Evolutionary conservation across 495 filamentous ascomycete genomes (phyloP).

Genomic region (Penicillium verhagenii): DNA sequence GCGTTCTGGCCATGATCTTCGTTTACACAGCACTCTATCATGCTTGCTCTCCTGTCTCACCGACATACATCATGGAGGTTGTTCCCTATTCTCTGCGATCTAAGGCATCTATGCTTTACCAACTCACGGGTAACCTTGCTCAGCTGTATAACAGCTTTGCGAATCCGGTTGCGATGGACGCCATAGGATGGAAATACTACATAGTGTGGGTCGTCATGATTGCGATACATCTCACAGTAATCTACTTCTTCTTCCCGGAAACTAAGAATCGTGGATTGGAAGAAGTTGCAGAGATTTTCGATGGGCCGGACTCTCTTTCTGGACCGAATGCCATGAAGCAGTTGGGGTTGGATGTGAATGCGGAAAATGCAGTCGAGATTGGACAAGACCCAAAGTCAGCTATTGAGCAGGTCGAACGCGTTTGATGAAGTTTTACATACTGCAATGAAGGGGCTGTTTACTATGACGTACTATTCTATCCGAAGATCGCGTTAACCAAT

Average conservation of each 20-base stretch:
- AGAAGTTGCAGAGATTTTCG: constrained; percentile 63
- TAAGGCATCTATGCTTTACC: constrained; percentile 67
- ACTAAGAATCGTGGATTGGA: constrained; percentile 63
- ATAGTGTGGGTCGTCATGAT: constrained; percentile 64
- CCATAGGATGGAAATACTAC: constrained; percentile 60
- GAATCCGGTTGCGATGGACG: constrained; percentile 60
- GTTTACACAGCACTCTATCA: constrained; percentile 8
- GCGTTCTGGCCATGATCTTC: constrained; percentile 60
- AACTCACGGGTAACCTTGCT: constrained; percentile 53
- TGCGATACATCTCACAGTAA: constrained; percentile 53
- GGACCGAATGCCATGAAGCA: constrained; percentile 19
- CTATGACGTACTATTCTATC: background rate
- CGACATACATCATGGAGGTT: constrained; percentile 65
- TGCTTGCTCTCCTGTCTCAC: constrained; percentile 59
- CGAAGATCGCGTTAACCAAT: background rate
- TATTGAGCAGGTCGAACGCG: constrained; percentile 10
- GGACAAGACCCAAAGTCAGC: constrained; percentile 2
- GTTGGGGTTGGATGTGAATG: constrained; percentile 13
- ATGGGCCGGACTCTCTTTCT: constrained; percentile 47
- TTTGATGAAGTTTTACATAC: constrained; percentile 1
- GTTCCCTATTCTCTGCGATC: constrained; percentile 65
- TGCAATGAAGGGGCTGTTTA: too few relatives aligned
- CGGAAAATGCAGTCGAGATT: constrained; percentile 10
- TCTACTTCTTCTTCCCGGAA: constrained; percentile 67
- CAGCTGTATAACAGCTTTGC: constrained; percentile 54